Base-by-base conservation (phyloP, 108 stramenopile genomes). In the Mediolabrus comicus region DNA sequence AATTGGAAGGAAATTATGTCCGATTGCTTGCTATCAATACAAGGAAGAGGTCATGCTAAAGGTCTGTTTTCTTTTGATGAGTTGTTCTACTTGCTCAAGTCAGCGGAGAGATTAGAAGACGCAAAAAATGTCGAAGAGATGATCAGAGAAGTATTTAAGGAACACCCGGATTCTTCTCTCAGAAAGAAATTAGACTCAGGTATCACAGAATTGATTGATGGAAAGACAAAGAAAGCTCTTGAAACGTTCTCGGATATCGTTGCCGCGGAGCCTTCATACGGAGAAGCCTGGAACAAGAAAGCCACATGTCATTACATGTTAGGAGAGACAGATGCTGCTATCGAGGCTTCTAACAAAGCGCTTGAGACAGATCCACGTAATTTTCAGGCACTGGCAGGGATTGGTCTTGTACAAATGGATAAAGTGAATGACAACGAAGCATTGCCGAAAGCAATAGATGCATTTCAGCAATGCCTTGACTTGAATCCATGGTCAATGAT, bases 401-500 rank as follows among this genome's bases (percentile, higher is more conserved):
- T 90, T 24, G 92, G 92, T 10, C 74, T 92, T 22, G 78, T 87
- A 4, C 75, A 89, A 35, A 84, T 79, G 70, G 89, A 90, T 60
- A 74, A 66, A 32, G 74, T 69, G 24, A 60, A 81, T 5, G 59
- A 78, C 22, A 43, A 67, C n/a, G n/a, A n/a, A n/a, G n/a, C n/a
- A n/a, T n/a, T n/a, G n/a, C 39, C 39, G 5, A 52, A 67, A 26
- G 92, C 92, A 8, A 58, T 64, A 3, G 70, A 80, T 33, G 63
- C 72, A 16, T 92, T 90, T 57, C 79, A 78, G 26, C 60, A 77
- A 51, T 83, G 88, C 39, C 81, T 92, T n/a, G 72, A 65, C 51
- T 36, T 87, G 3, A 84, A 90, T 71, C 92, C 92, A 7, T 92
- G 92, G 92, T 83, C 85, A 54, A 62, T 70, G 52, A 86, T 92